Base-by-base conservation (phyloP, 192 early-diverging fungal genomes). In the Coemansia asiatica region DNA sequence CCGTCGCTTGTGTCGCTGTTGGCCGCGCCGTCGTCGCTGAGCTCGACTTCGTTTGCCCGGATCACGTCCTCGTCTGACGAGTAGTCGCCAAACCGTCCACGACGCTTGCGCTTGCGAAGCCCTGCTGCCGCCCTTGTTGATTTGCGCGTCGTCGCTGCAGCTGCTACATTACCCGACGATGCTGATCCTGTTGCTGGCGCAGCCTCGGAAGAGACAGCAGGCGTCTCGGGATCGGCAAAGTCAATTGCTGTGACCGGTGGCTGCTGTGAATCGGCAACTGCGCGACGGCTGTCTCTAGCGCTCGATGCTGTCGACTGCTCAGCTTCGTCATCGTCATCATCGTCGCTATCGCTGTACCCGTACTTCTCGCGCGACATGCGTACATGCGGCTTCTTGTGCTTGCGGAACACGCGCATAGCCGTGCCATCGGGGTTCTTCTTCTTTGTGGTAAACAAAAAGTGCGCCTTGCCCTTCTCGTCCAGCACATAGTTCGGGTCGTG, bases 401-500 rank as follows among this genome's bases (percentile, higher is more conserved):
- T 91, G 55, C 92, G 84, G 80, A 94, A 91, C 47, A 89, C 88
- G 56, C 91, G 92, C 60, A 89, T 85, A 6, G 86, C 88, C 33
- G 89, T 84, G 35, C 93, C 94, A 63, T 89, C 90, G 18, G 84
- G 85, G 63, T 83, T 90, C 75, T 84, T 93, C 81, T 88, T 91
- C 55, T 96, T 95, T 35, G 83, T 76, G 0, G 90, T 90, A 69
- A 96, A 96, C 51, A 94, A 76, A 64, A 92, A 98, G 64, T 93
- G 94, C 0, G 94, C 90, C 70, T 92, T 92, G 71, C 94, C 94
- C 72, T 93, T 91, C 26, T 90, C 89, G 74, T 95, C 93, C 19
- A 95, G 75, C 15, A 92, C 87, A 68, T 98, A 98, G 84, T 98
- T 98, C 2, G 90, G 88, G 73, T 98, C 95, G 63, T 87, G 76